Evolutionary conservation across 2,329 filamentous ascomycete species (phyloP).

Genomic region (Fusarium sp.): DNA sequence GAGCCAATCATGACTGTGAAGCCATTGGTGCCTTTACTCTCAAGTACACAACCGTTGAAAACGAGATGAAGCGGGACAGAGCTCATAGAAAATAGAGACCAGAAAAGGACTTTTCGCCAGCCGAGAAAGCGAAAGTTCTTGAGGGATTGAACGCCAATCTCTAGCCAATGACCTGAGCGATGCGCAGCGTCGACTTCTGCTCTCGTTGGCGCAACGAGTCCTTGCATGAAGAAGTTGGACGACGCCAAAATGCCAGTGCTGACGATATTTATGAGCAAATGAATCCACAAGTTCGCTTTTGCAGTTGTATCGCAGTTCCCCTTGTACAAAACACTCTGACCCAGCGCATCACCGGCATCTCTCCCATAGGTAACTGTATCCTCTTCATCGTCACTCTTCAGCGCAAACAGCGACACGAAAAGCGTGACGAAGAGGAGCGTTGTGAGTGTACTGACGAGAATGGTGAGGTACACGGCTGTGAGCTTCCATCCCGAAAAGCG

Average conservation of each 20-base stretch:
- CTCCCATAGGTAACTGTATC: rapidly evolving
- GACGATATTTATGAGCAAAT: constrained; percentile 28
- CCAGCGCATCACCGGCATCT: neutral
- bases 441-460: constrained; percentile 4
- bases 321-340: constrained; percentile 6
- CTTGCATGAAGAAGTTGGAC: constrained; percentile 52
- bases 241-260: constrained; percentile 46
- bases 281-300: constrained; percentile 16
- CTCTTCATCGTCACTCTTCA: neutral
- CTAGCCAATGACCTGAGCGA: constrained; percentile 17
- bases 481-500: constrained; percentile 21
- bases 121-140: constrained; percentile 25
- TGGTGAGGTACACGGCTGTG: constrained; percentile 17
- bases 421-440: neutral
- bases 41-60: constrained; percentile 16
- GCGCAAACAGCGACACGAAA: constrained; percentile 18
- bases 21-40: constrained; percentile 23
- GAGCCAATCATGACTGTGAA: constrained; percentile 14
- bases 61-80: constrained; percentile 21
- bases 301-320: neutral
- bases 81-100: constrained; percentile 9
- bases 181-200: constrained; percentile 43
- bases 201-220: constrained; percentile 47
- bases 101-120: constrained; percentile 9
- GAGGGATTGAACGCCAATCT: constrained; percentile 39